Percentiles rank a stretch among this genome's conserved stretches.
Conservation (phyloP, 139 green algal species). For the Chloropicon primus region DNA sequence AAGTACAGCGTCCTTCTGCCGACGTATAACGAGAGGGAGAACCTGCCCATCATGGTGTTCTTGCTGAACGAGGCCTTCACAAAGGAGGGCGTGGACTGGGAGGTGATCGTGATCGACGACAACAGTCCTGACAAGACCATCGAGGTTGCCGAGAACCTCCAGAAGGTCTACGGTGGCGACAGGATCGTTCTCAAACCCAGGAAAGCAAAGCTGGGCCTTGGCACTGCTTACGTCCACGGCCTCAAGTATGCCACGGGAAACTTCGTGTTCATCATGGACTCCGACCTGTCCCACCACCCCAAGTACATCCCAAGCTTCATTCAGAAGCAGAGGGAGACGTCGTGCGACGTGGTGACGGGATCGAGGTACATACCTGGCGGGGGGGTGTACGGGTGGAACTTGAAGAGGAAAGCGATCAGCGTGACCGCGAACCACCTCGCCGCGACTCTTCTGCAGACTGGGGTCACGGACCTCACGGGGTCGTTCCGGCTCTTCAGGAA, state of each 20-base stretch:
- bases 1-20: constrained; percentile 64
- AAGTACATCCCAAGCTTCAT: constrained; percentile 57
- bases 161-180: constrained; percentile 45
- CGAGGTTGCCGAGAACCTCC: constrained; percentile 48
- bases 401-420: constrained; percentile 74
- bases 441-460: constrained; percentile 51
- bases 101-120: constrained; percentile 92
- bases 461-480: constrained; percentile 79
- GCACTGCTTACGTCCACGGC: constrained; percentile 55
- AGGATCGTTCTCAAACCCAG: constrained; percentile 18
- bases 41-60: constrained; percentile 67
- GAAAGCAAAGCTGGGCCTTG: neutral
- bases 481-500: constrained; percentile 80
- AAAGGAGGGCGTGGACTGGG: constrained; percentile 33
- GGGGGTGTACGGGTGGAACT: constrained; percentile 82
- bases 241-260: constrained; percentile 46
- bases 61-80: constrained; percentile 67
- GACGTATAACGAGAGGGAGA: constrained; percentile 92
- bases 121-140: constrained; percentile 82
- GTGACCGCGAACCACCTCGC: constrained; percentile 74
- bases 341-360: constrained; percentile 72
- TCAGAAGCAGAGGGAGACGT: constrained; percentile 39
- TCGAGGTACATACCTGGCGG: constrained; percentile 65
- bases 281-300: constrained; percentile 88
- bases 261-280: constrained; percentile 91